Base-by-base conservation (phyloP, 169 alveolate genomes). In the Neospora caninum region DNA sequence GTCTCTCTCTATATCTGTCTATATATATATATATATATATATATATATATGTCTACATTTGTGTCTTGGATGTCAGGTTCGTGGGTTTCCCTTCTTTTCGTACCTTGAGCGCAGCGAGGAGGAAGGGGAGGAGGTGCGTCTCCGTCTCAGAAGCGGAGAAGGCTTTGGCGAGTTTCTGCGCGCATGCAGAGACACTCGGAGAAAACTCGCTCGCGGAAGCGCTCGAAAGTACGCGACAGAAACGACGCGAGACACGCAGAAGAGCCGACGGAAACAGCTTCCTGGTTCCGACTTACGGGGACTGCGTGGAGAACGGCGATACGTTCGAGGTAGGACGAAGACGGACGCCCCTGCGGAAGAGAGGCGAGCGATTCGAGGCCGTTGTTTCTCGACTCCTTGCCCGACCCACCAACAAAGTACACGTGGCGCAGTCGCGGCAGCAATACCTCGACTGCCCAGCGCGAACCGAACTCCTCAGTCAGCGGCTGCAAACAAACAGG, bases 51-150 rank as follows among this genome's bases (percentile, higher is more conserved):
- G n/a, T 49, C 4, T 49, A 13, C 58, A 49, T 49, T 49, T 49
- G 58, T 49, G 58, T 49, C 58, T 13, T 49, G 13, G 58, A 49
- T 49, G 22, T 13, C 13, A 7, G 58, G 4, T 49, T 49, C 13
- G 31, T 64, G n/a, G n/a, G 31, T 64, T 27, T 73, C 27, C 25
- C 39, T 41, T 82, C 41, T 42, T 34, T 18, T 38, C 49, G 27
- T 80, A 82, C 89, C 89, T 82, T 38, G 67, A 82, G 89, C 2
- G 89, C 53, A 38, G 89, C 89, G 67, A 43, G 43, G 36, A 82
- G 27, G 89, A 82, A 82, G 36, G 69, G 89, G 18, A 82, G 64
- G 89, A 82, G 89, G 39, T 82, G 89, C 1, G 34, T 43, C 36
- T 82, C 89, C 1, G 64, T 42, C 34, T 82, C 89, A 2, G 89